Conservation (phyloP, 805 yeast genomes). For the Ogataea neopini region DNA sequence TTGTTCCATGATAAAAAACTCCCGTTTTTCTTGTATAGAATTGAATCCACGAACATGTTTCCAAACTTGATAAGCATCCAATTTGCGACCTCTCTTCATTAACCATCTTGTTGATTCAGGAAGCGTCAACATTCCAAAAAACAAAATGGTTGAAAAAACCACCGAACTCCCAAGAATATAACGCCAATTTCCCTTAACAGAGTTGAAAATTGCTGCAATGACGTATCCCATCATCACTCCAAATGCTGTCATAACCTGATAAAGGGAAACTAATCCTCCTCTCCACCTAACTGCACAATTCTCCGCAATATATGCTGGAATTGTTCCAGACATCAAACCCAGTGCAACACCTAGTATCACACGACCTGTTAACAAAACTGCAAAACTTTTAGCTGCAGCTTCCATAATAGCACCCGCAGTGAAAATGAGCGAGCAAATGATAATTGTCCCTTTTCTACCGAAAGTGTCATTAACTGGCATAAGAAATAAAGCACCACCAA, state of each 20-base stretch:
- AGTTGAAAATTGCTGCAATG: constrained; percentile 58
- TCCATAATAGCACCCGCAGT: constrained; percentile 60
- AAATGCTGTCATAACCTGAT: constrained; percentile 61
- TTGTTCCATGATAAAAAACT: constrained; percentile 44
- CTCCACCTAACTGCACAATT: constrained; percentile 56
- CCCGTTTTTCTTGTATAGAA: constrained; percentile 42
- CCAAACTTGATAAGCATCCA: constrained; percentile 50
- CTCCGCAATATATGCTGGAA: constrained; percentile 61
- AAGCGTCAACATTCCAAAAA: constrained; percentile 50
- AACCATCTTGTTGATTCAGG: constrained; percentile 64
- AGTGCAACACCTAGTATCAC: constrained; percentile 60
- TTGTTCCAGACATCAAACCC: constrained; percentile 61
- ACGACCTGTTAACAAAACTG: constrained; percentile 59
- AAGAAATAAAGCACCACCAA: constrained; percentile 58
- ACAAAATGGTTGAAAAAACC: constrained; percentile 53
- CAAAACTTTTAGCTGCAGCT: constrained; percentile 45
- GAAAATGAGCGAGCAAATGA: constrained; percentile 57
- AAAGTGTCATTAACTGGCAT: constrained; percentile 54
- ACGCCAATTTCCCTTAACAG: constrained; percentile 60
- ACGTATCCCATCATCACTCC: constrained; percentile 66
- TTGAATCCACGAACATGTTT: constrained; percentile 48
- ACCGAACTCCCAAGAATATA: constrained; percentile 62
- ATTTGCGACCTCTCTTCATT: constrained; percentile 45
- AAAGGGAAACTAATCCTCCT: constrained; percentile 59
- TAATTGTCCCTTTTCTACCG: constrained; percentile 55